Base-by-base conservation (phyloP, 805 yeast species). In the Yarrowia sp. region DNA sequence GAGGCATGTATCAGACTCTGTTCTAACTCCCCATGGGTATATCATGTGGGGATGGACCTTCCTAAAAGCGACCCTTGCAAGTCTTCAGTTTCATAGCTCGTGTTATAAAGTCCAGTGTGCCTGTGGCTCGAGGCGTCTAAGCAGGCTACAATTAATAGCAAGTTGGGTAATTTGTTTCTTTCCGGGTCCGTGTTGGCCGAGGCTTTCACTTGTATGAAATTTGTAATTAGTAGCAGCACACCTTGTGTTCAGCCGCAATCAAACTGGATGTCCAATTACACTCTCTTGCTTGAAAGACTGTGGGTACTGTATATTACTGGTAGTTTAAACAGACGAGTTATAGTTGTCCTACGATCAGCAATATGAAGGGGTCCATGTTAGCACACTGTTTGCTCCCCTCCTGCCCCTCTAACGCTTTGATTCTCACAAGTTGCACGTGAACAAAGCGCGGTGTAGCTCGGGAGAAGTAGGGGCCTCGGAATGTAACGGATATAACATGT, bases 391-490 rank as follows among this genome's bases (percentile, higher is more conserved):
- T 3, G 9, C 5, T 22, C 46, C 28, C 28, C 28, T 12, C 16
- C n/a, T 4, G 4, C 17, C 40, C 40, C 21, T 36, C 21, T 4
- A 11, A 36, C 48, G 16, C 16, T 14, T 43, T 12, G 17, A 24
- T 24, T 43, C 33, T 28, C 52, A 46, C 52, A 16, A 32, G 38
- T 48, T 48, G 54, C 54, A 48, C 54, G 54, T 48, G 54, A 48
- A 46, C 52, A 44, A 44, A n/a, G 49, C 24, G 7, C 32, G 12
- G 33, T 17, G 24, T 22, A 30, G 26, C 38, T 21, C 54, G 54
- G 54, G 54, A 19, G 7, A 48, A n/a, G 54, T 48, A 48, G 54
- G 54, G 38, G 54, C 54, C 54, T 48, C 54, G 54, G 54, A 48
- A 48, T 30, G 54, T 48, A 48, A 30, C 54, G 54, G 54, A 32